Base-by-base conservation (phyloP, 495 filamentous ascomycete genomes). In the Lindgomyces ingoldianus region DNA sequence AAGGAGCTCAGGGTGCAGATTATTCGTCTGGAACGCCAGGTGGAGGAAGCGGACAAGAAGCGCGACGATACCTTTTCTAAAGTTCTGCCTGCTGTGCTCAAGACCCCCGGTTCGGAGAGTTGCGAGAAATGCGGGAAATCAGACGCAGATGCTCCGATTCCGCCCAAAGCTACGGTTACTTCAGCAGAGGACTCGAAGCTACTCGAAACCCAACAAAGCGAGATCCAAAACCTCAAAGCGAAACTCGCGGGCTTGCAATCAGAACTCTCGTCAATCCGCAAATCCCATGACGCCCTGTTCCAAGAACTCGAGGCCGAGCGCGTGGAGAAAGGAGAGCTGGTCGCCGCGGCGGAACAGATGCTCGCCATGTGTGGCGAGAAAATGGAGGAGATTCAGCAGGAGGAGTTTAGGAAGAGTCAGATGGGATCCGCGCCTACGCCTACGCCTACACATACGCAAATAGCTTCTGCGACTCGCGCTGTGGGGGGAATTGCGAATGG, bases 261-360 rank as follows among this genome's bases (percentile, higher is more conserved):
- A 8, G 87, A 93, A 60, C 74, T 95, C 62, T 76, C 76, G 18
- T 83, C 82, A 24, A 75, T 94, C 30, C 84, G 86, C 70, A 74
- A 77, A 0, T 85, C 91, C 53, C 87, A 90, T 57, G 81, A 81
- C 8, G 81, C 83, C 12, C 77, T 96, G 4, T 78, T 85, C 21
- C 70, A 76, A 21, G 81, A 91, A 27, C 76, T 91, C 18, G 86
- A 94, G 72, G 79, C 83, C 29, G 95, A 97, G 75, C 82, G 93
- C 2, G 81, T 89, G 21, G 94, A 98, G 77, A 98, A 96, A 76
- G 91, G 91, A 36, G 92, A 96, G 68, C 80, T 98, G 46, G 92
- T 98, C n/a, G 84, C 85, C 48, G 87, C 91, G 0, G 92, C 94
- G 0, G 94, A 98, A 71, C 92, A 97, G 75, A 84, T 98, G 87